Conservation (phyloP, 2,329 filamentous ascomycete species). For the Chrysoporthe deuterocubensis region DNA sequence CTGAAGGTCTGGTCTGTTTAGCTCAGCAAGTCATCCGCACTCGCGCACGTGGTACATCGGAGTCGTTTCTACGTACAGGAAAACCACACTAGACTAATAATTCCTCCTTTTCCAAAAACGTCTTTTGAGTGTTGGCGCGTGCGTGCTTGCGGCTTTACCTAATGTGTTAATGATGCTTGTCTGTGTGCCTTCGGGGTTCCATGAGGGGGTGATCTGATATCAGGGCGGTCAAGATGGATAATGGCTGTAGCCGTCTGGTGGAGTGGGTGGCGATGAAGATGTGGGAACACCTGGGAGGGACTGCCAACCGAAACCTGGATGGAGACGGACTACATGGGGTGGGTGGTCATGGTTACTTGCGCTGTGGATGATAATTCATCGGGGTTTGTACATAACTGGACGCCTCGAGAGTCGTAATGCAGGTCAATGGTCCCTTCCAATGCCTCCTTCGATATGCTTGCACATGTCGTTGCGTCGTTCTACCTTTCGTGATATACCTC, state of each 20-base stretch:
- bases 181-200: neutral
- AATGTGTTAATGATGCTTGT: constrained; percentile 21
- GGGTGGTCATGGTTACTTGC: neutral
- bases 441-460: neutral
- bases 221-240: constrained; percentile 9
- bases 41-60: constrained; percentile 28
- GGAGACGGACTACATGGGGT: neutral
- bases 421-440: constrained; percentile 18
- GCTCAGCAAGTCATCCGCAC: constrained; percentile 29
- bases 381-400: constrained; percentile 18
- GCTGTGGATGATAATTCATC: neutral
- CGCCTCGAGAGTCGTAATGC: constrained; percentile 11
- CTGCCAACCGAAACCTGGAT: constrained; percentile 7
- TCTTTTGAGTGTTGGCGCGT: constrained; percentile 11
- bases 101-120: constrained; percentile 35
- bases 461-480: neutral
- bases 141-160: constrained; percentile 10
- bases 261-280: neutral
- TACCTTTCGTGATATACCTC: constrained; percentile 1
- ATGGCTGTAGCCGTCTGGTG: constrained; percentile 5
- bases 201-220: neutral
- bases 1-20: constrained; percentile 28
- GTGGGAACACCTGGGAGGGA: constrained; percentile 7
- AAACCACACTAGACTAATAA: constrained; percentile 50
- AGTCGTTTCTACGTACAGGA: constrained; percentile 43